A percentile compares a stretch with the other conserved stretches of the same genome.
phyloP scores from a whole-genome alignment of 1,284 basidiomycete species.

The Tilletia setariae region DNA sequence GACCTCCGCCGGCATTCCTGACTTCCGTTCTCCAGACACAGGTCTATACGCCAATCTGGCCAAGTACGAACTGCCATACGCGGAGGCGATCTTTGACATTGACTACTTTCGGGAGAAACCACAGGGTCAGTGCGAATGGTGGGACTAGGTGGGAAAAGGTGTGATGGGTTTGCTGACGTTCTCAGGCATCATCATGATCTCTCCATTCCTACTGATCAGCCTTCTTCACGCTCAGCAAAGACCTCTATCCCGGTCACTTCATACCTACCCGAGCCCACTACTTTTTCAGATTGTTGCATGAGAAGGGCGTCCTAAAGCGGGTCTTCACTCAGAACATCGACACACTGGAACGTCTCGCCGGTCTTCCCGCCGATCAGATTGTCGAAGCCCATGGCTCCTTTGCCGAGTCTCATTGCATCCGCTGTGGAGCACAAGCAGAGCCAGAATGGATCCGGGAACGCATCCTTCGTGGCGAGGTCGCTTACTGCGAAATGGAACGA shows the following conservation, averaged over 20 bases:
- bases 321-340: slow-evolving; percentile 79
- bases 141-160: background rate
- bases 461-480: slow-evolving; percentile 37
- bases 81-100: slow-evolving; percentile 63
- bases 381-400: slow-evolving; percentile 88
- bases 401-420: slow-evolving; percentile 41
- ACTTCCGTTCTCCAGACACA: slow-evolving; percentile 59
- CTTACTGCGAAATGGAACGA: slow-evolving; percentile 33
- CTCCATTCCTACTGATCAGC: no score
- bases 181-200: background rate
- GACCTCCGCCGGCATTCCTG: slow-evolving; percentile 58
- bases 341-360: slow-evolving; percentile 81
- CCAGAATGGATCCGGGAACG: slow-evolving; percentile 39
- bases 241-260: slow-evolving; percentile 82
- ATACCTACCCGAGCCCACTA: slow-evolving; percentile 84
- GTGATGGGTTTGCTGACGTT: background rate
- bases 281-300: slow-evolving; percentile 74
- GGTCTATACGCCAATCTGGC: slow-evolving; percentile 61
- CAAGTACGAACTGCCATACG: slow-evolving; percentile 60
- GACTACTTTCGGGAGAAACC: slow-evolving; percentile 55
- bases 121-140: slow-evolving; percentile 23
- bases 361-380: slow-evolving; percentile 70
- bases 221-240: slow-evolving; percentile 62
- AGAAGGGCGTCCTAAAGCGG: slow-evolving; percentile 66
- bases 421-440: slow-evolving; percentile 34